A percentile compares a stretch with the other conserved stretches of the same genome.
Evolutionary conservation across 805 yeast species (phyloP).

Genomic region (Dipodascopsis tothii): DNA sequence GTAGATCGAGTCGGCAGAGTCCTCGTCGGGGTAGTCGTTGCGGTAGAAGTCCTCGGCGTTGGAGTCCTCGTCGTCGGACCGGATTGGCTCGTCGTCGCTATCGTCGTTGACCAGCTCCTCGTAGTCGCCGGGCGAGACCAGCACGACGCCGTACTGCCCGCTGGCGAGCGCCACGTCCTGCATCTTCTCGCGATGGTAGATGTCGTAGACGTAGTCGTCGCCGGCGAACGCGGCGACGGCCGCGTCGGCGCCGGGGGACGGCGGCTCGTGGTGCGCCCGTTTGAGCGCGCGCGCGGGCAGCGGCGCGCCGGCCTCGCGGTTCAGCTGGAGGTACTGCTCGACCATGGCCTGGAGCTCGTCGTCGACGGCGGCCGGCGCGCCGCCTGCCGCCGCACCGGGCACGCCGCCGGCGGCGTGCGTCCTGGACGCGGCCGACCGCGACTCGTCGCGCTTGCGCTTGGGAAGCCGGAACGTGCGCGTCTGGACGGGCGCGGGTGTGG

Average conservation of each 20-base stretch:
- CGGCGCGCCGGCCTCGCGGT: slow-evolving; percentile 2
- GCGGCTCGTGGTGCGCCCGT: slow-evolving; percentile 8
- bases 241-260: not conserved
- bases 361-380: slow-evolving; percentile 11
- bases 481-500: no score
- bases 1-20: slow-evolving; percentile 37
- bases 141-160: slow-evolving; percentile 22
- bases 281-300: slow-evolving; percentile 6
- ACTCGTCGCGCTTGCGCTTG: no score
- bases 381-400: not conserved
- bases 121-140: slow-evolving; percentile 10
- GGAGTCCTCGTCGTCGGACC: slow-evolving; percentile 36
- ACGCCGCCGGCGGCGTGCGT: not conserved
- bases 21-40: slow-evolving; percentile 94
- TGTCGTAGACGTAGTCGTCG: slow-evolving; percentile 86
- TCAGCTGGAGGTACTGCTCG: slow-evolving; percentile 16
- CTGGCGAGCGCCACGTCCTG: slow-evolving; percentile 28
- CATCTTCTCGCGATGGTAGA: slow-evolving; percentile 57
- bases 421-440: no score
- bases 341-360: slow-evolving; percentile 23
- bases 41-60: slow-evolving; percentile 81
- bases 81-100: slow-evolving; percentile 15
- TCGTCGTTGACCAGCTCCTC: slow-evolving; percentile 17
- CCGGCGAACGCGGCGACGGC: slow-evolving; percentile 28
- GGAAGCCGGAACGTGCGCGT: no score